Base-by-base conservation (phyloP, 2,329 filamentous ascomycete genomes). In the Grosmannia huntii region DNA sequence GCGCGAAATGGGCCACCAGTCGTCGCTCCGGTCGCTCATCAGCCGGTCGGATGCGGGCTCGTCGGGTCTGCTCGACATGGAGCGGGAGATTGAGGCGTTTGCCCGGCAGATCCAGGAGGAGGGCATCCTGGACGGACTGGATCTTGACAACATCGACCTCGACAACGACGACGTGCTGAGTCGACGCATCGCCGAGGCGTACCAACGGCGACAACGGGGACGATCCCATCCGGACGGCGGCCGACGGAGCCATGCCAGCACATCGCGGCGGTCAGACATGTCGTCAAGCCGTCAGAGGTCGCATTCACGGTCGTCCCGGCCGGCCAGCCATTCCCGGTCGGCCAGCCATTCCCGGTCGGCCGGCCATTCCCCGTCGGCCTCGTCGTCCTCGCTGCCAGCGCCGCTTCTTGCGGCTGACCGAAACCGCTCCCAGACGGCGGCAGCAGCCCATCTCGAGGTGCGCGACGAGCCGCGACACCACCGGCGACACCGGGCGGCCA, bases 81-180 rank as follows among this genome's bases (percentile, higher is more conserved):
- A 96, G 68, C 83, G 87, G 60, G 90, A 96, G 68, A 95, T 96
- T 60, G 82, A 94, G 64, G 90, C 94, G 60, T 95, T 96, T 65
- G 81, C 95, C 64, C 82, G 89, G 50, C 90, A 95, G 68, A 96
- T 70, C 33, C 68, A 70, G 58, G 68, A 70, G 61, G 69, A 65
- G 67, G 90, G 92, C 0, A 73, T 96, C 23, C 72, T 96, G 38
- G 89, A 96, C 65, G 91, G 90, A 21, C 83, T 96, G 53, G 91
- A 96, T 67, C 74, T 96, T 58, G 88, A 94, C 65, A 91, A 91
- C 62, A 84, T 96, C 57, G 90, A 92, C 62, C 78, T 90, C 19
- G 82, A 76, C 54, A 88, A 90, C 66, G 90, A 96, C 67, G 90
- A 96, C 66, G 89, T 95, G 66, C 82, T 97, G 19, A 95, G 89